Percentiles rank a stretch among this genome's conserved stretches.
These are phyloP conservation scores for Boletus tylopilopsis DNA, from an alignment of 768 basidiomycete genomes.

Conservation along the genomic window DNA sequence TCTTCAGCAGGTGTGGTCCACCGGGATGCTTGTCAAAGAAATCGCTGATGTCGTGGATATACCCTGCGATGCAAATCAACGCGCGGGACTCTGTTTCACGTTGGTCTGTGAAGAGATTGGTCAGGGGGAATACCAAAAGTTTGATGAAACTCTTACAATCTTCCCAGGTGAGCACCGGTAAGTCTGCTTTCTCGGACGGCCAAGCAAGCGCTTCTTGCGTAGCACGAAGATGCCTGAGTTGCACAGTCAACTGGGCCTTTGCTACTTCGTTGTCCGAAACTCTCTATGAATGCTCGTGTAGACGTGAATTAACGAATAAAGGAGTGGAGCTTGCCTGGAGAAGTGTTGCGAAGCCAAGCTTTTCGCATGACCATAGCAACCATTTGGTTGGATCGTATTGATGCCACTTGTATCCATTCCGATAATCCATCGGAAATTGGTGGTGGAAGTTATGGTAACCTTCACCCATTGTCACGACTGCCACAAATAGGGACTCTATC, in stretches of 20 bases:
- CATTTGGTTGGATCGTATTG: conserved; percentile 92
- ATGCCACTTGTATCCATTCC: conserved; percentile 84
- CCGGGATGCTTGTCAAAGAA: conserved; percentile 90
- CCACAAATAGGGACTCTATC: conserved; percentile 79
- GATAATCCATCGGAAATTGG: conserved; percentile 91
- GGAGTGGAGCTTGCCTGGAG: conserved; percentile 37
- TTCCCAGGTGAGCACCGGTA: conserved; percentile 86
- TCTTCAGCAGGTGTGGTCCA: conserved; percentile 72
- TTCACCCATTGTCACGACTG: conserved; percentile 85
- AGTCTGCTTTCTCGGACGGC: conserved; percentile 68
- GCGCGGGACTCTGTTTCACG: conserved; percentile 74
- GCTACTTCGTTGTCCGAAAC: conserved; percentile 57
- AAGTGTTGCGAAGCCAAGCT: conserved; percentile 47
- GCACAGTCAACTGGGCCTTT: conserved; percentile 89
- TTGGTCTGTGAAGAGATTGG: conserved; percentile 46
- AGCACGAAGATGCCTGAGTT: conserved; percentile 76
- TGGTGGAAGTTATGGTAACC: conserved; percentile 99
- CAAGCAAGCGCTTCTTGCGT: conserved; percentile 71
- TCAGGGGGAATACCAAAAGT: conserved; percentile 3
- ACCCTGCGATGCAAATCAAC: conserved; percentile 81
- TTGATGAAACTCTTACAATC: conserved; percentile 49
- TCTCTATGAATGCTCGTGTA: conserved; percentile 29
- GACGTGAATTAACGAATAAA: not conserved
- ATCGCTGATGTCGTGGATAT: conserved; percentile 78
- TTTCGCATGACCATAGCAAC: conserved; percentile 53